Conservation (phyloP, 1,139 yeast genomes). For the Candida sanyaensis region DNA sequence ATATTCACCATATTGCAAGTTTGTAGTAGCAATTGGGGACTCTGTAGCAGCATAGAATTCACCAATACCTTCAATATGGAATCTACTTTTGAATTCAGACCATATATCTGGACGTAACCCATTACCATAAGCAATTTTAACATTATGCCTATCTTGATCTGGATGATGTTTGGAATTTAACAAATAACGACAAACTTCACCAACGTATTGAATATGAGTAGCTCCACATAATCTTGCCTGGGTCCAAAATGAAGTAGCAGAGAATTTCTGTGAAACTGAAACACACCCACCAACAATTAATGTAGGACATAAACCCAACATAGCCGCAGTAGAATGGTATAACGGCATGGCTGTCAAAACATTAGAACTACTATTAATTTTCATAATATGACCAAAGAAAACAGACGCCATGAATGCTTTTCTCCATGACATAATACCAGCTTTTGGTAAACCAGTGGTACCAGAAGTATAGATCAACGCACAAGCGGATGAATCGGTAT, state of each 20-base stretch:
- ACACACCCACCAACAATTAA: slow-evolving; percentile 68
- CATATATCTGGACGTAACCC: slow-evolving; percentile 94
- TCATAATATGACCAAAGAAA: slow-evolving; percentile 70
- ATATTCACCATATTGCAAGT: slow-evolving; percentile 71
- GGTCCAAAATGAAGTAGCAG: slow-evolving; percentile 87
- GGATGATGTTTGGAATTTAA: slow-evolving; percentile 64
- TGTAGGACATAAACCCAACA: slow-evolving; percentile 80
- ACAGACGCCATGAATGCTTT: slow-evolving; percentile 72
- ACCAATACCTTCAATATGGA: slow-evolving; percentile 74
- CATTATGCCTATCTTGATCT: slow-evolving; percentile 68
- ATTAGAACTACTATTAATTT: slow-evolving; percentile 53
- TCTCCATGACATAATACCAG: slow-evolving; percentile 93
- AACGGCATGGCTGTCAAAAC: slow-evolving; percentile 94
- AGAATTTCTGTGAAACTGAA: slow-evolving; percentile 79
- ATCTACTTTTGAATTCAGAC: slow-evolving; percentile 75
- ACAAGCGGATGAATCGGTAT: slow-evolving; percentile 63
- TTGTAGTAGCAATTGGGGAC: slow-evolving; percentile 88
- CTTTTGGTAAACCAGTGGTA: slow-evolving; percentile 93
- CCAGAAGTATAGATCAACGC: slow-evolving; percentile 89
- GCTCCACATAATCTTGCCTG: slow-evolving; percentile 74
- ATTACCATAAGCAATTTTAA: slow-evolving; percentile 83
- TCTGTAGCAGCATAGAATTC: slow-evolving; percentile 96
- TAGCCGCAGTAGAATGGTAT: slow-evolving; percentile 92
- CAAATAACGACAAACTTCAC: slow-evolving; percentile 91
- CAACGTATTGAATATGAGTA: slow-evolving; percentile 89